phyloP scores from a whole-genome alignment of 75 land plant genomes.

The Azolla pinnata region DNA sequence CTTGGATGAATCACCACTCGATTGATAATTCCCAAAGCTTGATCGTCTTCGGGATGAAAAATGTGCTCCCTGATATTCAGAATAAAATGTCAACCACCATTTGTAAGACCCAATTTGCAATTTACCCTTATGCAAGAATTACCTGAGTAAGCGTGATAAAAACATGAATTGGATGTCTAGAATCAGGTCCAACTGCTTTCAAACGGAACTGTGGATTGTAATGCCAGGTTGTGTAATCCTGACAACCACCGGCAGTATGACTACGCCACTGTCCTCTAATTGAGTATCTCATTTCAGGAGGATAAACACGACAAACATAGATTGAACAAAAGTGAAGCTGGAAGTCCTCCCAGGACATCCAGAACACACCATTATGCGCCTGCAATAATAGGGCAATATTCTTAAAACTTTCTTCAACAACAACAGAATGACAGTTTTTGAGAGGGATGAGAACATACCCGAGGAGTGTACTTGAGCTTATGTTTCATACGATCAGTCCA shows the following conservation, averaged over 20 bases:
- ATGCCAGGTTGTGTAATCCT: conserved; percentile 88
- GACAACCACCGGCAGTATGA: conserved; percentile 96
- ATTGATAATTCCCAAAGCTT: conserved; percentile 78
- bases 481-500: conserved; percentile 99
- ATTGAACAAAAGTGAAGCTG: conserved; percentile 97
- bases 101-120: neutral
- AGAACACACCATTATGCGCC: conserved; percentile 98
- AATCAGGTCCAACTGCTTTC: conserved; percentile 78
- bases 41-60: conserved; percentile 61
- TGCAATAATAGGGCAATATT: conserved; percentile 20
- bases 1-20: conserved; percentile 76
- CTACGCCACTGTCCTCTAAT: conserved; percentile 96
- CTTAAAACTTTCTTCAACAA: neutral
- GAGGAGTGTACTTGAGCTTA: conserved; percentile 87
- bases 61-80: conserved; percentile 56
- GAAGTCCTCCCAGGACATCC: conserved; percentile 99
- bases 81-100: neutral
- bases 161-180: conserved; percentile 81
- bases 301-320: conserved; percentile 96
- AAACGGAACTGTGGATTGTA: conserved; percentile 92
- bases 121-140: neutral
- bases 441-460: conserved; percentile 37
- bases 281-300: conserved; percentile 96
- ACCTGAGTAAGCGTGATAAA: conserved; percentile 98
- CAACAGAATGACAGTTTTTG: neutral